A percentile compares a stretch with the other conserved stretches of the same genome.
Evolutionary conservation across 768 basidiomycete species (phyloP).

Genomic region (Lactifluus echinatus): DNA sequence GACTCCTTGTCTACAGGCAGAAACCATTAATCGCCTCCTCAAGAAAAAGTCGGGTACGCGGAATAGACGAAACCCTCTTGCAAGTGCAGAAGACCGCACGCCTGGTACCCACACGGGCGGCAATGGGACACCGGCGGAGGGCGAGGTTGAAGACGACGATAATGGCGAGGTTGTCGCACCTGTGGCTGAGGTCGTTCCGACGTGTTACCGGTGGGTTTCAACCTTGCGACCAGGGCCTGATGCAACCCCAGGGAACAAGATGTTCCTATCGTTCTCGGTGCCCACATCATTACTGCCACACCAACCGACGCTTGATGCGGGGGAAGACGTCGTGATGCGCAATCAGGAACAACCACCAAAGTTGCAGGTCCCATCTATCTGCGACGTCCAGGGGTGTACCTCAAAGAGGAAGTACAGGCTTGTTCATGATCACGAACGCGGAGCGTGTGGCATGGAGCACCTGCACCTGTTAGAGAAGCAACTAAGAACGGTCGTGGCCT

Average conservation of each 20-base stretch:
- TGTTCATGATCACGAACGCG: constrained; percentile 51
- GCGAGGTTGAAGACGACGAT: constrained; percentile 36
- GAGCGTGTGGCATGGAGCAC: constrained; percentile 62
- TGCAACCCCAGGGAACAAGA: constrained; percentile 17
- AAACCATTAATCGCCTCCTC: constrained; percentile 82
- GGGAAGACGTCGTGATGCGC: constrained; percentile 17
- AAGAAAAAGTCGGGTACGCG: constrained; percentile 74
- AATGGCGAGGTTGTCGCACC: constrained; percentile 30
- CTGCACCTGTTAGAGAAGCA: constrained; percentile 43
- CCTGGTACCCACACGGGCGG: constrained; percentile 27
- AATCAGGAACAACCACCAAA: neutral
- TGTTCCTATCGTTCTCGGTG: constrained; percentile 48
- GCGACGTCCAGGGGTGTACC: constrained; percentile 52
- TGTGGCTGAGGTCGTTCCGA: constrained; percentile 30
- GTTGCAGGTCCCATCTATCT: constrained; percentile 24
- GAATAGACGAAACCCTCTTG: constrained; percentile 45
- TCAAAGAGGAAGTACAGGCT: constrained; percentile 53
- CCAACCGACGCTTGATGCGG: neutral
- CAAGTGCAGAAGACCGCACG: constrained; percentile 40
- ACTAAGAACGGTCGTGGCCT: neutral
- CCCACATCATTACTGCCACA: constrained; percentile 31
- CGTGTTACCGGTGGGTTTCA: constrained; percentile 69
- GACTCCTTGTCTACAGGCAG: constrained; percentile 39
- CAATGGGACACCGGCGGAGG: constrained; percentile 21
- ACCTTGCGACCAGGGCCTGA: constrained; percentile 31